Base-by-base conservation (phyloP, 2,329 filamentous ascomycete genomes). In the Sporothrix curviconia region DNA sequence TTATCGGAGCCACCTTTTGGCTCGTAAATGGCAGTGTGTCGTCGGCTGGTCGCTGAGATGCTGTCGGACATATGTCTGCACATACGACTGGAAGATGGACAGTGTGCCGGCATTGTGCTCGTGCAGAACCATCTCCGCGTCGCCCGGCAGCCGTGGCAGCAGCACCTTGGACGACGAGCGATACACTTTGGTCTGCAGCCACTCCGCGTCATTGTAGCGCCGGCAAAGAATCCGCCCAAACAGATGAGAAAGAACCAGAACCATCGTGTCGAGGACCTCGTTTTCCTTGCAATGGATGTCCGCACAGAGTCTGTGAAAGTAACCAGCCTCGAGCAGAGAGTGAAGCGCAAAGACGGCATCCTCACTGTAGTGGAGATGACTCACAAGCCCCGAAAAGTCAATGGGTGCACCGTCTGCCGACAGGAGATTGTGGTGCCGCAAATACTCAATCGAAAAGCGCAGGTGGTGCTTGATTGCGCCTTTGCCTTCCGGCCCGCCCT, bases 371-470 rank as follows among this genome's bases (percentile, higher is more conserved):
- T 91, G 91, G 1, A 92, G 72, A 69, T 91, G 87, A 0, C 83
- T 81, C 0, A 91, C 79, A 3, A 83, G 76, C 0, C 84, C 83
- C 0, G 88, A 81, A 66, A 92, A 90, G 66, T 92, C 89, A 12
- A 91, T 71, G 0, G 89, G 87, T 1, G 69, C 73, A 46, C 88
- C 89, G 1, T 71, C 67, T 0, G 73, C 68, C 3, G 81, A 82
- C 8, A 92, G 74, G 0, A 92, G 78, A 43, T 81, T 75, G 63
- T 90, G 85, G 36, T 85, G 76, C 19, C 87, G 79, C 1, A 92
- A 76, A 64, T 90, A 92, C 62, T 92, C 88, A 44, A 92, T 87
- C 0, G 87, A 91, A 68, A 92, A 92, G 3, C 89, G 81, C 7
- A 92, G 70, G 65, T 92, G 87, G 66, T 92, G 88, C 53, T 87